Conservation (phyloP, 1,284 basidiomycete genomes). For the Puccinia sorghi region DNA sequence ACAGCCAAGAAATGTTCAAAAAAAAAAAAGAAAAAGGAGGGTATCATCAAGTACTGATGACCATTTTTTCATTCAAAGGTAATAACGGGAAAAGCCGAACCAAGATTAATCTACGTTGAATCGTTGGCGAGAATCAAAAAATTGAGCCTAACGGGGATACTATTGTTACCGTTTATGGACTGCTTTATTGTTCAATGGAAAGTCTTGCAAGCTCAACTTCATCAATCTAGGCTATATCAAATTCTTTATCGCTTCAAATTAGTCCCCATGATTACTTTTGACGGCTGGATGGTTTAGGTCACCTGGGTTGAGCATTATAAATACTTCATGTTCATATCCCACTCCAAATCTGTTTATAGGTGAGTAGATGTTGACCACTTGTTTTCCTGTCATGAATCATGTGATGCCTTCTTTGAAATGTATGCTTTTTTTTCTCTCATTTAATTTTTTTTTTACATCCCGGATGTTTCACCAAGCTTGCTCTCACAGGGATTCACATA, state of each 20-base stretch:
- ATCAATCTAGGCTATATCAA: slow-evolving; percentile 11
- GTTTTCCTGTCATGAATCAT: background rate
- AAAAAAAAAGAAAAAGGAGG: background rate
- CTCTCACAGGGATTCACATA: no score
- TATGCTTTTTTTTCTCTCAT: no score
- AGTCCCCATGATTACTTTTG: slow-evolving; percentile 30
- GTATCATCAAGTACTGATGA: background rate
- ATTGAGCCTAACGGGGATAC: slow-evolving; percentile 79
- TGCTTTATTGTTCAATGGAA: slow-evolving; percentile 63
- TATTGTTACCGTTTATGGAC: slow-evolving; percentile 79
- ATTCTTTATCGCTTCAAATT: slow-evolving; percentile 4
- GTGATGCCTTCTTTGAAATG: no score
- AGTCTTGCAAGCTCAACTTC: background rate
- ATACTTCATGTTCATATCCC: no score
- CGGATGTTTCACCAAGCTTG: no score
- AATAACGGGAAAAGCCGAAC: slow-evolving; percentile 73
- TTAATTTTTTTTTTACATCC: no score
- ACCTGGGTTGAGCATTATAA: no score
- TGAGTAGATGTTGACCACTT: background rate
- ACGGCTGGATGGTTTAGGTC: slow-evolving; percentile 42
- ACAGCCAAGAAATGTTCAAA: background rate
- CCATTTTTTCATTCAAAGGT: background rate
- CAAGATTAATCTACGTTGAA: slow-evolving; percentile 84
- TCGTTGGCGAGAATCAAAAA: slow-evolving; percentile 85
- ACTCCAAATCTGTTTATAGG: no score